Evolutionary conservation across 2,329 filamentous ascomycete species (phyloP).

Genomic region (Scorias spongiosa): DNA sequence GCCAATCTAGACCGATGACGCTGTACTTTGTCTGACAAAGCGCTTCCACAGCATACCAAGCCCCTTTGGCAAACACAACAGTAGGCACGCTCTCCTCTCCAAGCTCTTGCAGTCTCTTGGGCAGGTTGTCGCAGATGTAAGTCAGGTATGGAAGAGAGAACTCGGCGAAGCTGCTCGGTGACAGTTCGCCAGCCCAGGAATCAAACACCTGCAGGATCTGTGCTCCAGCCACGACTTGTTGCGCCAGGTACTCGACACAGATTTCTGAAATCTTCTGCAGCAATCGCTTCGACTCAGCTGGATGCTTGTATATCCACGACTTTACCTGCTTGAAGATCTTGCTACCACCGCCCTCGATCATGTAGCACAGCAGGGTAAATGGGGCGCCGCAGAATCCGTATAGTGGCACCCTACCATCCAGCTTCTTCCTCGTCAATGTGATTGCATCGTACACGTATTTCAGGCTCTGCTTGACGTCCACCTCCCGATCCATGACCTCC

Average conservation of each 20-base stretch:
- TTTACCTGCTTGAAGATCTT: slow-evolving; percentile 91
- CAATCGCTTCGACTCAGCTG: slow-evolving; percentile 62
- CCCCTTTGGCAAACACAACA: slow-evolving; percentile 96
- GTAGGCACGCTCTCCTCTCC: slow-evolving; percentile 73
- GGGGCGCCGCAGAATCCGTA: slow-evolving; percentile 96
- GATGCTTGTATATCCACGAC: slow-evolving; percentile 90
- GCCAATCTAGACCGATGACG: slow-evolving; percentile 89
- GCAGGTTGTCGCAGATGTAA: slow-evolving; percentile 70
- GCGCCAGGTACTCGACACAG: slow-evolving; percentile 84
- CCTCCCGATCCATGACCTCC: slow-evolving; percentile 57
- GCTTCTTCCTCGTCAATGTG: slow-evolving; percentile 74
- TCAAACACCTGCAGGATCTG: slow-evolving; percentile 96
- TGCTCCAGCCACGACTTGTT: slow-evolving; percentile 84
- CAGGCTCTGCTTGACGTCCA: slow-evolving; percentile 73
- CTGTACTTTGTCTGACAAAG: slow-evolving; percentile 82
- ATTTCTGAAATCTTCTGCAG: slow-evolving; percentile 85
- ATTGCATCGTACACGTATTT: slow-evolving; percentile 95
- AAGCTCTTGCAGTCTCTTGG: slow-evolving; percentile 56
- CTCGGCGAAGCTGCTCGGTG: slow-evolving; percentile 64
- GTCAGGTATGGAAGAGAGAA: slow-evolving; percentile 78
- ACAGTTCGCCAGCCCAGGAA: slow-evolving; percentile 92
- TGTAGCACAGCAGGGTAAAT: slow-evolving; percentile 95
- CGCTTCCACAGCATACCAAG: slow-evolving; percentile 84
- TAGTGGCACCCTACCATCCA: slow-evolving; percentile 75
- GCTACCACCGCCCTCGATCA: slow-evolving; percentile 93